phyloP scores from a whole-genome alignment of 805 yeast genomes.

The Tanozyma kutaoensis region DNA sequence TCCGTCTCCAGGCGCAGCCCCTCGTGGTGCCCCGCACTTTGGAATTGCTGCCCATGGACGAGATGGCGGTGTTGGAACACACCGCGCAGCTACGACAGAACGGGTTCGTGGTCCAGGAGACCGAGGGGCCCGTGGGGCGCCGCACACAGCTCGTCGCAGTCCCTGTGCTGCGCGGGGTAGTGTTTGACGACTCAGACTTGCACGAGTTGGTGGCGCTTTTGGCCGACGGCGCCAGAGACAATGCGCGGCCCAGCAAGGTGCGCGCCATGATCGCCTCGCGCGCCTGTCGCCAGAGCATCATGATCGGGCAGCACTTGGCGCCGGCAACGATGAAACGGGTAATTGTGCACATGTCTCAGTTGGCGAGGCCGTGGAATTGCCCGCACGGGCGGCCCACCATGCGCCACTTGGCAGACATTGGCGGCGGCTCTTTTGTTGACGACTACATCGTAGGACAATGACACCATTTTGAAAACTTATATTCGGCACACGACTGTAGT shows the following conservation, averaged over 20 bases:
- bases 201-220: slow-evolving; percentile 54
- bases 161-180: too few relatives aligned
- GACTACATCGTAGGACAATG: slow-evolving; percentile 6
- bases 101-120: slow-evolving; percentile 53
- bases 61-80: slow-evolving; percentile 54
- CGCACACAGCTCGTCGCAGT: slow-evolving; percentile 43
- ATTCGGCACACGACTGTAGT: too few relatives aligned
- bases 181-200: slow-evolving; percentile 61
- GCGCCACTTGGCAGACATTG: slow-evolving; percentile 67
- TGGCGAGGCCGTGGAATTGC: slow-evolving; percentile 92
- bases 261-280: slow-evolving; percentile 84
- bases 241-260: slow-evolving; percentile 56
- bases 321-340: slow-evolving; percentile 49
- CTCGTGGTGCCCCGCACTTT: slow-evolving; percentile 47
- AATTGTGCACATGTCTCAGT: slow-evolving; percentile 49
- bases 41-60: slow-evolving; percentile 69
- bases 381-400: slow-evolving; percentile 98
- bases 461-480: too few relatives aligned
- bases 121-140: slow-evolving; percentile 40
- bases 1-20: slow-evolving; percentile 52
- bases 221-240: neutral
- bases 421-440: slow-evolving; percentile 5
- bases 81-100: slow-evolving; percentile 45
- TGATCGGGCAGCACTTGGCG: slow-evolving; percentile 74
- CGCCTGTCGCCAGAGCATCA: slow-evolving; percentile 86